A percentile compares a stretch with the other conserved stretches of the same genome.
Conservation (phyloP, 2,329 filamentous ascomycete species). For the Fusarium sp. region DNA sequence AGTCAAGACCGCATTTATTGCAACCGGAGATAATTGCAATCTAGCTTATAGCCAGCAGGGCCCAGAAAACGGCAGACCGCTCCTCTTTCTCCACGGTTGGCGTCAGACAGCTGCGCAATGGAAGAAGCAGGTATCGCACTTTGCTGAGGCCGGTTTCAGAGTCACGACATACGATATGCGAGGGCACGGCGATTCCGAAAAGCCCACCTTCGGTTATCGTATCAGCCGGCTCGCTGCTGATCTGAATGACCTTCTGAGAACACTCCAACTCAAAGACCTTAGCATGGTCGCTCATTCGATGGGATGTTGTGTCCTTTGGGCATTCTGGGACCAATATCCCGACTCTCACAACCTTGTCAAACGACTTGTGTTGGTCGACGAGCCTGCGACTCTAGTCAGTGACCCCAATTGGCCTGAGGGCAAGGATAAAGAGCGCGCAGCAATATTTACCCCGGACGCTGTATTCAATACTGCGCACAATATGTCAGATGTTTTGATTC, state of each 20-base stretch:
- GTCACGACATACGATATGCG: constrained; percentile 1
- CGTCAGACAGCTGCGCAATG: not conserved
- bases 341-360: not conserved
- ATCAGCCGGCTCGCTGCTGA: not conserved
- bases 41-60: not conserved
- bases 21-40: not conserved
- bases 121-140: not conserved
- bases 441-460: not conserved
- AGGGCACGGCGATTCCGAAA: not conserved
- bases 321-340: constrained; percentile 1
- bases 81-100: not conserved
- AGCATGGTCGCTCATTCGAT: not conserved
- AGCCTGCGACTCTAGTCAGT: not conserved
- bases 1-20: not conserved
- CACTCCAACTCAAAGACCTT: not conserved
- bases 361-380: not conserved
- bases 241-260: not conserved
- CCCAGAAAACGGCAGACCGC: not conserved
- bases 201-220: not conserved
- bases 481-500: not conserved
- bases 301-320: constrained; percentile 2
- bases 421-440: not conserved
- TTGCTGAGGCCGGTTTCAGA: not conserved
- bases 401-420: constrained; percentile 3
- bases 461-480: not conserved